Base-by-base conservation (phyloP, 345 rosid genomes). In the Pistacia vera region DNA sequence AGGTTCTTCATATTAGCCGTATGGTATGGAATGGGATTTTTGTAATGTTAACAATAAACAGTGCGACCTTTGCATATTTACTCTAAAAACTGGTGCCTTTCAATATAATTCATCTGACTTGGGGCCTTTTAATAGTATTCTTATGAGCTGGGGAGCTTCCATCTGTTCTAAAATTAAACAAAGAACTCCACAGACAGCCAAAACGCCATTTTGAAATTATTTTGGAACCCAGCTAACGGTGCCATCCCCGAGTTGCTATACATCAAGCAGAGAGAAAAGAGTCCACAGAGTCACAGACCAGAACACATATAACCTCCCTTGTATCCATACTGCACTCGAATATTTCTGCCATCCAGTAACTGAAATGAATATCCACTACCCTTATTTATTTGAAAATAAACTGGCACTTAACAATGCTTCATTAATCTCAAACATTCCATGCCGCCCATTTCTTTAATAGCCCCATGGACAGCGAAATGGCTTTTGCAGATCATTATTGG, bases 341-440 rank as follows among this genome's bases (percentile, higher is more conserved):
- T 88, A 58, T 77, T 88, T 88, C 92, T 89, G 28, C 91, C 98
- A 57, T 91, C 98, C 12, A 91, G 72, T 67, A 77, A 72, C 97
- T 90, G 72, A 65, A 86, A 72, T 8, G 52, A 66, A 56, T n/a
- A 13, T 25, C 25, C 25, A 25, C 25, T 25, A 25, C 30, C 12
- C 38, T n/a, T 55, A 1, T 57, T 75, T 65, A 63, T 56, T 46
- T 59, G 7, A 13, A 28, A 66, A 63, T 13, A 20, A 8, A 28
- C 14, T 14, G 17, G 12, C 52, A 46, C 35, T 7, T 22, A 13
- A 58, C 5, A 46, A 8, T 35, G 25, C 25, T 35, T 63, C 13
- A 63, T 11, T 0, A 56, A 7, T 1, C 52, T 65, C 14, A 30
- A n/a, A 64, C 78, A 64, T 36, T 86, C 97, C 92, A 77, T 81